phyloP scores from a whole-genome alignment of 441 rosid species.

The Theobroma grandiflorum region DNA sequence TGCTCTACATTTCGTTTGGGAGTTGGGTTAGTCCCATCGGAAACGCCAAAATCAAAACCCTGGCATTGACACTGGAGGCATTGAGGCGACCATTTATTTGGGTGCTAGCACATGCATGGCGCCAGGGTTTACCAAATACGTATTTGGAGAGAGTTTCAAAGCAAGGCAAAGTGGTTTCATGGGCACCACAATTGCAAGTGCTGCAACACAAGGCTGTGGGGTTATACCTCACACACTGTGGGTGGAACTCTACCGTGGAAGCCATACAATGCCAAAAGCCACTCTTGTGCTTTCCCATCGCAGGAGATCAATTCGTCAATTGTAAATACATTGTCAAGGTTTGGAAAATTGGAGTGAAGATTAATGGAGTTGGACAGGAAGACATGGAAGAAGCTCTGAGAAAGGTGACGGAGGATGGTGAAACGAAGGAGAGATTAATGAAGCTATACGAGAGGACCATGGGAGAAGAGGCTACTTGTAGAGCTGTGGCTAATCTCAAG shows the following conservation, averaged over 20 bases:
- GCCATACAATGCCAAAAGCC: slow-evolving; percentile 58
- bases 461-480: slow-evolving; percentile 48
- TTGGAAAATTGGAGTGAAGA: slow-evolving; percentile 72
- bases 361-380: slow-evolving; percentile 51
- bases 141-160: slow-evolving; percentile 44
- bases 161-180: slow-evolving; percentile 64
- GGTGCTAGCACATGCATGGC: slow-evolving; percentile 63
- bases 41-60: slow-evolving; percentile 50
- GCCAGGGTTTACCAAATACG: slow-evolving; percentile 57
- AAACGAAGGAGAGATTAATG: slow-evolving; percentile 49
- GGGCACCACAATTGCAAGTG: slow-evolving; percentile 75
- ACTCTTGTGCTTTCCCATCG: slow-evolving; percentile 73
- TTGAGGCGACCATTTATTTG: slow-evolving; percentile 62
- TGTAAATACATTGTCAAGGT: slow-evolving; percentile 68
- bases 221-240: slow-evolving; percentile 74
- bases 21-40: slow-evolving; percentile 87
- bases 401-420: slow-evolving; percentile 53
- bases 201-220: slow-evolving; percentile 58
- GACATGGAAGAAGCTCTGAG: slow-evolving; percentile 63
- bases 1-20: slow-evolving; percentile 77
- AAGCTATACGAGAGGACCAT: slow-evolving; percentile 44
- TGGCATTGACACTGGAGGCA: slow-evolving; percentile 62
- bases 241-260: slow-evolving; percentile 86
- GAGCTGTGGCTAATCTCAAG: slow-evolving; percentile 39
- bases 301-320: slow-evolving; percentile 80